Conservation (phyloP, 2,329 filamentous ascomycete genomes). For the Neopestalotiopsis sp. region DNA sequence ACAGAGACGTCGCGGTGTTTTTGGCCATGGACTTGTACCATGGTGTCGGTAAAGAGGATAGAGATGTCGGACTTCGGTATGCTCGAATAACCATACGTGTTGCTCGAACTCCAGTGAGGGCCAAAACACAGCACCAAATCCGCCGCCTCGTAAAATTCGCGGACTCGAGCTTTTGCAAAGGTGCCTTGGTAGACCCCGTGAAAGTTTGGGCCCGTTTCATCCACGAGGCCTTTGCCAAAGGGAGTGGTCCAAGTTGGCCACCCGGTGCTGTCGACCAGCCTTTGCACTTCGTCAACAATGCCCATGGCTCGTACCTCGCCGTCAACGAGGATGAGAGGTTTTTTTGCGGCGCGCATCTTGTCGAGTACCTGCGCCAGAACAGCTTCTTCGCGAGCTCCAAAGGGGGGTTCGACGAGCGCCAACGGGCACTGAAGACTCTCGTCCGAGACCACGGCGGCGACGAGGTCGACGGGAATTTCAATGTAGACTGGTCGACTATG, state of each 20-base stretch:
- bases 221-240: constrained; percentile 55
- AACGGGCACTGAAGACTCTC: constrained; percentile 16
- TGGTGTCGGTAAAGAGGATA: constrained; percentile 13
- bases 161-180: constrained; percentile 39
- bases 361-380: constrained; percentile 17
- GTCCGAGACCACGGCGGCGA: constrained; percentile 39
- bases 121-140: constrained; percentile 53
- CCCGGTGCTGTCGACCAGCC: constrained; percentile 45
- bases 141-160: constrained; percentile 43
- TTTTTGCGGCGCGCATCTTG: constrained; percentile 48
- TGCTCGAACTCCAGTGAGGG: constrained; percentile 51
- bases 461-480: constrained; percentile 59
- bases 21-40: not conserved
- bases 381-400: not conserved
- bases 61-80: constrained; percentile 39
- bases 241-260: constrained; percentile 53
- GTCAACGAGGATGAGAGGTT: constrained; percentile 57
- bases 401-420: not conserved
- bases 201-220: constrained; percentile 51
- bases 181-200: constrained; percentile 53
- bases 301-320: constrained; percentile 49
- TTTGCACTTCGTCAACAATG: constrained; percentile 46
- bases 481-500: constrained; percentile 62
- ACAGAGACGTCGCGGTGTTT: not conserved
- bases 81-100: constrained; percentile 45